These are phyloP conservation scores for Syzygium oleosum DNA, from an alignment of 345 rosid species.

Conservation along the genomic window DNA sequence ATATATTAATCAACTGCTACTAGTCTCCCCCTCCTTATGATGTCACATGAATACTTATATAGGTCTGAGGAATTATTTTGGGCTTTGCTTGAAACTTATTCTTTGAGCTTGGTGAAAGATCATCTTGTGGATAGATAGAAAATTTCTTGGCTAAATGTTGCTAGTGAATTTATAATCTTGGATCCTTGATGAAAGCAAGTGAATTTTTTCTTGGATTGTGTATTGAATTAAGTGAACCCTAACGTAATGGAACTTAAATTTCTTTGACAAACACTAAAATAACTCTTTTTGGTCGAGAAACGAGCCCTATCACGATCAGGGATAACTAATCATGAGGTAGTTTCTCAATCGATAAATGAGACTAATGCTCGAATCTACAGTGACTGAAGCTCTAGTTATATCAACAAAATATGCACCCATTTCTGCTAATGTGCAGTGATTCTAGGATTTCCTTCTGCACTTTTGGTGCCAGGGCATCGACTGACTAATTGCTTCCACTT, in stretches of 20 bases:
- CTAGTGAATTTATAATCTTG: neutral
- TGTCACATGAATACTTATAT: neutral
- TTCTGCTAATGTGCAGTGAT: conserved; percentile 25
- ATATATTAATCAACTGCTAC: neutral
- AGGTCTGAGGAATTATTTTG: neutral
- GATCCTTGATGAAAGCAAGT: neutral
- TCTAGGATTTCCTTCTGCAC: conserved; percentile 43
- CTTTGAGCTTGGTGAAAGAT: neutral
- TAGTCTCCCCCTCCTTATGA: neutral
- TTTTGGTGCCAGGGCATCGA: conserved; percentile 44
- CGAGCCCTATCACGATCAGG: no score
- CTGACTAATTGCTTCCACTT: conserved; percentile 48
- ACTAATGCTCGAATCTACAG: conserved; percentile 42
- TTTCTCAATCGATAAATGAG: conserved; percentile 35
- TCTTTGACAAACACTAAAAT: no score
- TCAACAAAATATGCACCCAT: conserved; percentile 25
- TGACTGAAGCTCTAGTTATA: conserved; percentile 43
- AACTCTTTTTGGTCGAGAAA: no score
- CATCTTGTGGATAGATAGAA: neutral
- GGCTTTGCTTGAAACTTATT: neutral
- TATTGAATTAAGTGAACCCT: neutral
- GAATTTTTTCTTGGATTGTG: neutral
- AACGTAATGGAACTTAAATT: neutral
- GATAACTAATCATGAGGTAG: conserved; percentile 30
- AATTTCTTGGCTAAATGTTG: neutral